phyloP scores from a whole-genome alignment of 495 filamentous ascomycete species.

The Cercophora sp. region DNA sequence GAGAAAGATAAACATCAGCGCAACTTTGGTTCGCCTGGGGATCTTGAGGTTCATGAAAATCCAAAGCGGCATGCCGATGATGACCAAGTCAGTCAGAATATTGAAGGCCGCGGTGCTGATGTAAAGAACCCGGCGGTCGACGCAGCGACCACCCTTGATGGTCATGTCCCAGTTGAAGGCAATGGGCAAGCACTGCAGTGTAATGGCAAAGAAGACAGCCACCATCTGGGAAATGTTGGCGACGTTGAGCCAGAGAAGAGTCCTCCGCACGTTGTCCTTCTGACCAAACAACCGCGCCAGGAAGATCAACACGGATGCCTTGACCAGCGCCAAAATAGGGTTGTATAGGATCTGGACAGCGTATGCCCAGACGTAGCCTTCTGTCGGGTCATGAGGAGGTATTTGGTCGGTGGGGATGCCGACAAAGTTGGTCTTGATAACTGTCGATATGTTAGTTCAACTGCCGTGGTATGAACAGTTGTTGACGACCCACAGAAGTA shows the following conservation, averaged over 20 bases:
- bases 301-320: conserved; percentile 57
- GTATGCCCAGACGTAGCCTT: conserved; percentile 45
- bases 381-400: conserved; percentile 38
- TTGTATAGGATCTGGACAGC: conserved; percentile 61
- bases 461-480: background rate
- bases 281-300: conserved; percentile 47
- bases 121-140: conserved; percentile 45
- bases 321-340: conserved; percentile 57
- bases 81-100: conserved; percentile 48
- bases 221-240: conserved; percentile 52
- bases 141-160: conserved; percentile 41
- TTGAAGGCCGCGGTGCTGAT: conserved; percentile 45
- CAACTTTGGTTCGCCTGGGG: conserved; percentile 43
- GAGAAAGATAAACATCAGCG: conserved; percentile 47
- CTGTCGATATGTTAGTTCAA: conserved; percentile 23
- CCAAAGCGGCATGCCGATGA: conserved; percentile 46
- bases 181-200: conserved; percentile 56
- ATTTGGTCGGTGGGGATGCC: conserved; percentile 46
- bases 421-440: conserved; percentile 50
- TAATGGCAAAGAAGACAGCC: conserved; percentile 51
- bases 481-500: conserved; percentile 37
- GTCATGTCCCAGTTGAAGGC: conserved; percentile 45
- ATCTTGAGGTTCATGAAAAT: conserved; percentile 47
- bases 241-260: conserved; percentile 46
- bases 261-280: conserved; percentile 40